phyloP scores from a whole-genome alignment of 495 filamentous ascomycete species.

The Barbatosphaeria neglecta region DNA sequence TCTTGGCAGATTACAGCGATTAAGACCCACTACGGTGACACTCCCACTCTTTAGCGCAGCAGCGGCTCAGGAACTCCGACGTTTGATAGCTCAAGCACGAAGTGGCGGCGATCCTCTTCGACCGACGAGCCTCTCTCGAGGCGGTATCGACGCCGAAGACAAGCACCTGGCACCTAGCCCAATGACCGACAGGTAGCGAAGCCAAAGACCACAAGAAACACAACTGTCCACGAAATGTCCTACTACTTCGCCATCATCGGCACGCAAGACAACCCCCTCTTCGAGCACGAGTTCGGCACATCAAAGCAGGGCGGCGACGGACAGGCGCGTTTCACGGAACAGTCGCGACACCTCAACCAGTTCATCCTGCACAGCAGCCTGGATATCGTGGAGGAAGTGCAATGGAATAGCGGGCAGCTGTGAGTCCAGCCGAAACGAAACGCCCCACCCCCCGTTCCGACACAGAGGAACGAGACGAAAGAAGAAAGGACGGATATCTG shows the following conservation, averaged over 20 bases:
- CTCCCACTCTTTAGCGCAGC: too few species aligned
- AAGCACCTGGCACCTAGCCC: constrained; percentile 2
- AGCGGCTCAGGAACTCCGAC: too few species aligned
- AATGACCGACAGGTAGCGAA: constrained; percentile 19
- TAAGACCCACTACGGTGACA: constrained; percentile 7
- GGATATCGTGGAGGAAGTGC: constrained; percentile 89
- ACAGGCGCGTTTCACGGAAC: constrained; percentile 70
- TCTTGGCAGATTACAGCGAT: background rate
- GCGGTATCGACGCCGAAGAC: too few species aligned
- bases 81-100: too few species aligned
- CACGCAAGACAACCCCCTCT: constrained; percentile 86
- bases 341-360: constrained; percentile 87
- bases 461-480: too few species aligned
- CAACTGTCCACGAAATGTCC: constrained; percentile 69
- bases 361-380: constrained; percentile 89
- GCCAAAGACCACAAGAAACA: background rate
- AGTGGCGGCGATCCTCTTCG: too few species aligned
- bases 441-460: background rate
- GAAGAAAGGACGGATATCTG: too few species aligned
- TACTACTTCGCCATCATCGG: constrained; percentile 96
- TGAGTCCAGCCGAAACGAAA: constrained; percentile 33
- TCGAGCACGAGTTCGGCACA: constrained; percentile 92
- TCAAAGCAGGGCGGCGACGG: constrained; percentile 91
- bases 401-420: constrained; percentile 78
- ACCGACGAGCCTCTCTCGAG: too few species aligned